Evolutionary conservation across 129 eudicot species (phyloP), one percentile per base, ranked within the genome.

Genomic region (Smallanthus sonchifolius): DNA sequence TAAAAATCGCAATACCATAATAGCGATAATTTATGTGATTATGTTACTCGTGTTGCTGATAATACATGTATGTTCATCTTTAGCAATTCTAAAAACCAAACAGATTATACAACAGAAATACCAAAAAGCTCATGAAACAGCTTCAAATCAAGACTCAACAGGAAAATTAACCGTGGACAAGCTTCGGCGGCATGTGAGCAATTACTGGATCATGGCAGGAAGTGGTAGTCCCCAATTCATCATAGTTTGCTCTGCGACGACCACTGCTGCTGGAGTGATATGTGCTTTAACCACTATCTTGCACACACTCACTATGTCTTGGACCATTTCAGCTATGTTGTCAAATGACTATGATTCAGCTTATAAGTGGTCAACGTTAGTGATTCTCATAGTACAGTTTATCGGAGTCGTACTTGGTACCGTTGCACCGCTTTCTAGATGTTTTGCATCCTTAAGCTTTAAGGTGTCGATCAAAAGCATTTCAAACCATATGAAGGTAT

Each of bases 51-150:
- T 70, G 62, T 36, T 70, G 64, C 15, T 51, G 48, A 51, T 70
- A 49, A 49, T 52, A 70, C 65, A 36, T 52, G 55, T 36, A 35
- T 49, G 64, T 70, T 70, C 75, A 10, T 51, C 75, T 16, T 51
- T 70, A 1, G 64, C 75, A 16, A 70, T 70, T 16, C 11, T 70
- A 36, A 35, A 70, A 10, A 51, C 36, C 37, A 70, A 51, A 51
- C 16, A 52, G 49, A 70, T 70, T 7, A 51, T 70, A 13, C 61
- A 70, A 35, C 8, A 11, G 10, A 70, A 49, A 70, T 70, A 70
- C 75, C 75, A 70, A 51, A 2, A 5, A 70, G 64, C 35, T 10
- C 49, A 35, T 4, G 49, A 51, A 17, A 52, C 32, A 34, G 32
- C 64, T 70, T 70, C 38, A 19, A 69, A 69, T 30, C 3, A 67